Evolutionary conservation across 805 yeast species (phyloP).

Genomic region (Priceomyces haplophilus): DNA sequence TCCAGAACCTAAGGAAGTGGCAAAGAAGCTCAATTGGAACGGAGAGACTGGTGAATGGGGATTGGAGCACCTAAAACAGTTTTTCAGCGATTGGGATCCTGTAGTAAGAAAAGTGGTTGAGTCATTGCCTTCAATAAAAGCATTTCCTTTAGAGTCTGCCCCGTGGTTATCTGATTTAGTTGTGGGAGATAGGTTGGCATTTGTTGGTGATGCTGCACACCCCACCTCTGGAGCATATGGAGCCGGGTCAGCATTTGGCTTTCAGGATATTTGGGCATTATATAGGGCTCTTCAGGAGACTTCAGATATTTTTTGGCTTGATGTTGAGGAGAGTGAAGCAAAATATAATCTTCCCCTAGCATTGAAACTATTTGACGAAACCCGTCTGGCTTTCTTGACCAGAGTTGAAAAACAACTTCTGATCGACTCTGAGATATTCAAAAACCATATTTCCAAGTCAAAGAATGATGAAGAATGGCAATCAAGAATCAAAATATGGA

Average conservation of each 20-base stretch:
- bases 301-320: conserved; percentile 4
- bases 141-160: conserved; percentile 6
- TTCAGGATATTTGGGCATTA: conserved; percentile 6
- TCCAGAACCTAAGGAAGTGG: conserved; percentile 1
- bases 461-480: conserved; percentile 4
- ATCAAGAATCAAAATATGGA: background rate
- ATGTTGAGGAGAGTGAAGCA: background rate
- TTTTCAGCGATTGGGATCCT: conserved; percentile 6
- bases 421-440: background rate
- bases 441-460: background rate
- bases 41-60: conserved; percentile 5
- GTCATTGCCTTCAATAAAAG: conserved; percentile 3
- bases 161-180: conserved; percentile 4
- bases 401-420: conserved; percentile 6
- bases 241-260: conserved; percentile 6
- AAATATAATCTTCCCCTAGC: conserved; percentile 4
- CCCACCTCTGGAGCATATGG: conserved; percentile 8
- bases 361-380: conserved; percentile 5
- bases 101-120: conserved; percentile 1
- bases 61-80: background rate
- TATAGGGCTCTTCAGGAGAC: conserved; percentile 6
- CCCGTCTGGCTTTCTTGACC: conserved; percentile 4
- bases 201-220: conserved; percentile 8
- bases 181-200: conserved; percentile 1
- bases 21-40: conserved; percentile 4